Percentiles rank a stretch among this genome's conserved stretches.
phyloP scores from a whole-genome alignment of 148 eudicot genomes.

The Camellia granthamiana region DNA sequence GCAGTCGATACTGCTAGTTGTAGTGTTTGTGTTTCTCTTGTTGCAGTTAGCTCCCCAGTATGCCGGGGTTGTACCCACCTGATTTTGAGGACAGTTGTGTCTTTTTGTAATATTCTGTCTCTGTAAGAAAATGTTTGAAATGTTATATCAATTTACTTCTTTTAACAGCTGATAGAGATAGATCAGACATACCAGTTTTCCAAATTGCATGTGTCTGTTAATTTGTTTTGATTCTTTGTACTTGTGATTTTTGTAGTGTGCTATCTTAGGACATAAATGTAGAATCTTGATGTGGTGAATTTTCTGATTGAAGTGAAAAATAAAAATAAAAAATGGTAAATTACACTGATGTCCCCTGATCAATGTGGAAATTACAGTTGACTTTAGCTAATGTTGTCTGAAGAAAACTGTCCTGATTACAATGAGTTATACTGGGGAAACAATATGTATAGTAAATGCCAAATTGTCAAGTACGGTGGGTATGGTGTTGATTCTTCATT shows the following conservation, averaged over 20 bases:
- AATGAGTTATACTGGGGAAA: too few species aligned
- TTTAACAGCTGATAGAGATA: background rate
- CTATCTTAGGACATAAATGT: background rate
- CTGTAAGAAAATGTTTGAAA: conserved; percentile 13
- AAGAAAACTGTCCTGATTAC: too few species aligned
- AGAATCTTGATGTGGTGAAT: background rate
- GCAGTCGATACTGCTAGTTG: conserved; percentile 49
- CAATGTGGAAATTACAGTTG: too few species aligned
- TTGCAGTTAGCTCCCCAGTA: conserved; percentile 41
- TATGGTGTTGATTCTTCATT: too few species aligned
- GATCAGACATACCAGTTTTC: background rate
- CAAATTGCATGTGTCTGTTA: background rate
- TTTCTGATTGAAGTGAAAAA: too few species aligned
- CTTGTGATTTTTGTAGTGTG: background rate
- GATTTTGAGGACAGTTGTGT: conserved; percentile 20
- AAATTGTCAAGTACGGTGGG: too few species aligned
- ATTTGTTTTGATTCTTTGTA: background rate
- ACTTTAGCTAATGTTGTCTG: too few species aligned
- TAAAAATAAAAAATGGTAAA: too few species aligned
- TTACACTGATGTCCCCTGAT: too few species aligned
- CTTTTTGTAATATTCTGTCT: conserved; percentile 1
- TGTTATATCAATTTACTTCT: background rate
- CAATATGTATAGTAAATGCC: too few species aligned
- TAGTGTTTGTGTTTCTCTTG: conserved; percentile 38
- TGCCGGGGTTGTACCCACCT: conserved; percentile 68